Base-by-base conservation (phyloP, 352 stramenopile genomes). In the Thalassiosira mediterranea region DNA sequence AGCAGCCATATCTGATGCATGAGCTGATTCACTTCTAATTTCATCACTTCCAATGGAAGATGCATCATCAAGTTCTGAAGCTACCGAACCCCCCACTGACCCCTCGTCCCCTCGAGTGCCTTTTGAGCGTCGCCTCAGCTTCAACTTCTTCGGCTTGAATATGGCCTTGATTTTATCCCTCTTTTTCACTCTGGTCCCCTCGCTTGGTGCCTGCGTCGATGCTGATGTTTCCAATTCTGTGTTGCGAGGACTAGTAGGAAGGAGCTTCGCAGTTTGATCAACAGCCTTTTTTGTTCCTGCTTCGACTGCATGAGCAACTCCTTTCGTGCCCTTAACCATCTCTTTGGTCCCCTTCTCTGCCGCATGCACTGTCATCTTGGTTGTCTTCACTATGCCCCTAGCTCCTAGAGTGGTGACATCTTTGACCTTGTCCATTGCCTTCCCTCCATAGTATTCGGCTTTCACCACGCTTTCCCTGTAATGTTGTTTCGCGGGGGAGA, bases 391-490 rank as follows among this genome's bases (percentile, higher is more conserved):
- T 2, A 75, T 23, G 29, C 64, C 72, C 37, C 73, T 72, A n/a
- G 48, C 48, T 4, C 60, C 61, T 19, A 23, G 44, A 5, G 15
- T 19, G 4, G 61, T 19, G 23, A 58, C 69, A 34, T 67, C 56
- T 47, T 74, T 76, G 15, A 73, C 15, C 4, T 60, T 65, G 38
- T 82, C 73, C 23, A 65, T 53, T 23, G 74, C 17, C 37, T 71
- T 73, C 8, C 65, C 60, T 47, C 54, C 61, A 51, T 77, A 76
- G 72, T 82, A 82, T 46, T 77, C 66, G 4, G 73, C 73, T 44
- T 76, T 69, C 25, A 77, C 42, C 53, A 82, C 56, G 15, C 29
- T 29, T 32, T 81, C 60, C 15, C 32, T 76, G 32, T 73, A 38
- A 48, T 69, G 59, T n/a, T 31, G 51, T 57, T 47, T 60, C 32